Conservation (phyloP, 768 basidiomycete genomes). For the Auriscalpium orientale region DNA sequence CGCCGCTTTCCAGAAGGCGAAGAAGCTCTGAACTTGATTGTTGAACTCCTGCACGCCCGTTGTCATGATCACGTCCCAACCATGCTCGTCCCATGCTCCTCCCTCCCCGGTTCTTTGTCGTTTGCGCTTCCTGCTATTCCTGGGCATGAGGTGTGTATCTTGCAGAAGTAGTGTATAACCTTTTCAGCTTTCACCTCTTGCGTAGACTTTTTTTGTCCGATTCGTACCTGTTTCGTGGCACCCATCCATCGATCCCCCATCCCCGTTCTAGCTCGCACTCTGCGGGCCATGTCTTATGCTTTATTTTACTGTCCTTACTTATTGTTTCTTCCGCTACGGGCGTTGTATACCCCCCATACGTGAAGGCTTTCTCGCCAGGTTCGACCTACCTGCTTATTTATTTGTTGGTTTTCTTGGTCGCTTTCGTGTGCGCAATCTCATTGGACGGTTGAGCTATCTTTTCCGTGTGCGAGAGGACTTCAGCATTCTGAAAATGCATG, state of each 20-base stretch:
- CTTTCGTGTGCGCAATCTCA: no score
- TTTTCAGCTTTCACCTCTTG: not conserved
- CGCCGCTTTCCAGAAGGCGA: not conserved
- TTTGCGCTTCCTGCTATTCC: not conserved
- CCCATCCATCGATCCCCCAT: not conserved
- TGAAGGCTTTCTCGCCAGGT: not conserved
- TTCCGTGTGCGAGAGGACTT: no score
- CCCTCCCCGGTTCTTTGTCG: not conserved
- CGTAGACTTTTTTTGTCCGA: not conserved
- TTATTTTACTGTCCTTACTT: not conserved
- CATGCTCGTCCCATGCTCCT: not conserved
- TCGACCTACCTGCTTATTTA: not conserved
- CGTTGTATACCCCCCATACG: not conserved
- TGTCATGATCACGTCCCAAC: not conserved
- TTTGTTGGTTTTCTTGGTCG: not conserved
- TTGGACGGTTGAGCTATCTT: no score
- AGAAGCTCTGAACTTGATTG: not conserved
- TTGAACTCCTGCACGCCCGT: not conserved
- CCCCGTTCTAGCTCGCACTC: not conserved
- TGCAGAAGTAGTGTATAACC: not conserved
- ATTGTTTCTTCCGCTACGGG: not conserved
- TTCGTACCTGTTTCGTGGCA: not conserved
- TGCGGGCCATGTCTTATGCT: not conserved
- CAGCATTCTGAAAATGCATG: no score
- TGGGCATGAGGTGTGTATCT: not conserved